These are phyloP conservation scores for Keithomyces neogunnii DNA, from an alignment of 2,329 filamentous ascomycete genomes.

Conservation along the genomic window DNA sequence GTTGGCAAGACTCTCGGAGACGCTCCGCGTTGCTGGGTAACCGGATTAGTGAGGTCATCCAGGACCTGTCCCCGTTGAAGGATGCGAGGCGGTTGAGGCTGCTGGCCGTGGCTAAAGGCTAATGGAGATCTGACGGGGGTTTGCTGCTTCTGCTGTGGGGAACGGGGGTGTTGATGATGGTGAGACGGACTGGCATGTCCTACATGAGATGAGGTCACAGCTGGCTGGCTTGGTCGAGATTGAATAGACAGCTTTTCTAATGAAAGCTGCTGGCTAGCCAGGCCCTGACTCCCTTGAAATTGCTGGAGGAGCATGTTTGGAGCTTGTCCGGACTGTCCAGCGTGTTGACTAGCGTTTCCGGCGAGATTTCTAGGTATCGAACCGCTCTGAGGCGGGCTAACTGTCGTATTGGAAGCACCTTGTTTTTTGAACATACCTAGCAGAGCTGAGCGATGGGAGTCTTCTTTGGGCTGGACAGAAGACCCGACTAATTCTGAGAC, in stretches of 20 bases:
- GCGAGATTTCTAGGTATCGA: not conserved
- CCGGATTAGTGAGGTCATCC: slow-evolving; percentile 8
- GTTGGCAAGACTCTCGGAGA: slow-evolving; percentile 16
- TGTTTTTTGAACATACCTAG: slow-evolving; percentile 46
- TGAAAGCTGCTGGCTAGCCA: slow-evolving; percentile 5
- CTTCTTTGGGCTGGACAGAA: slow-evolving; percentile 13
- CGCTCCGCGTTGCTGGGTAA: slow-evolving; percentile 3
- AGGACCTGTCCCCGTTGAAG: slow-evolving; percentile 26
- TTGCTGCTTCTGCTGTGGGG: slow-evolving; percentile 5
- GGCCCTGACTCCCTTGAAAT: not conserved
- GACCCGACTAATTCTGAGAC: slow-evolving; percentile 20
- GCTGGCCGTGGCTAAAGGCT: not conserved
- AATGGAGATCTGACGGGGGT: slow-evolving; percentile 1
- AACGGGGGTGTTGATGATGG: slow-evolving; percentile 9
- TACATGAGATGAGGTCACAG: slow-evolving; percentile 9
- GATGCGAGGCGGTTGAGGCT: slow-evolving; percentile 21
- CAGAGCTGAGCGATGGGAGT: slow-evolving; percentile 37
- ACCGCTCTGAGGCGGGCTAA: not conserved
- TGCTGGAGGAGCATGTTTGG: slow-evolving; percentile 1
- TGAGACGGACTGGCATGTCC: not conserved
- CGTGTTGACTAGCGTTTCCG: not conserved
- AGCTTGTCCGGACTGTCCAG: not conserved
- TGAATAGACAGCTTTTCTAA: slow-evolving; percentile 15
- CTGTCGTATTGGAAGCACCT: slow-evolving; percentile 9
- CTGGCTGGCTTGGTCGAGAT: slow-evolving; percentile 7